Evolutionary conservation across 2,329 filamentous ascomycete species (phyloP), one percentile per base, ranked within the genome.

Genomic region (Curvularia sp.): DNA sequence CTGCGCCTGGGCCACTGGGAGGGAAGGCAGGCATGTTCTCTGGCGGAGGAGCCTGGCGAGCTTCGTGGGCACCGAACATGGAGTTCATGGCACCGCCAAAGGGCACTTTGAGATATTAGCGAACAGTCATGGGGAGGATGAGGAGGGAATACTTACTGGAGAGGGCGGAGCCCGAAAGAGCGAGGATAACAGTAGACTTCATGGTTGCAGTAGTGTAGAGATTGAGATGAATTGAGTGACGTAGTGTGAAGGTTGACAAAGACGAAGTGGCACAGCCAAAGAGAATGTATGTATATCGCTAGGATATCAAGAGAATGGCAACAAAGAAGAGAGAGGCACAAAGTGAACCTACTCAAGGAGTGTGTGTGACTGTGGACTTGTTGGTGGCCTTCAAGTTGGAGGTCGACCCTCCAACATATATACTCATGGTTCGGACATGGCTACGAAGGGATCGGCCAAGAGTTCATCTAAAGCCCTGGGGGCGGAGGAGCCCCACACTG

Each of bases 111-210:
- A 2, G 18, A n/a, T 36, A 10, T 36, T 18, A 36, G 34, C 18
- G 13, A 36, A n/a, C 18, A n/a, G 5, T n/a, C 3, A 15, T 13
- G 34, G 5, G 5, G 18, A 36, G 6, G 18, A 7, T 36, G 2
- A 36, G 15, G 8, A 36, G 0, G 18, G 34, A 6, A 6, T 1
- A 36, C 34, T 36, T 36, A 36, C 34, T 53, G 48, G 70, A 68
- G 5, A 64, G 34, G 28, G 69, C 50, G n/a, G 65, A 60, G 55
- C 70, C 59, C 41, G 64, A 58, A 42, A 72, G 64, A 39, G 68
- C 61, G 41, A 72, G 59, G 12, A 71, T 46, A 30, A 72, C 49
- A 39, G 60, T 36, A 30, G 64, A 64, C 57, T 60, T 68, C 69
- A 72, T 72, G 59, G n/a, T 49, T 25, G 48, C 18, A 8, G 25